Conservation (phyloP, 2,329 filamentous ascomycete species). For the Colletotrichum lentis region DNA sequence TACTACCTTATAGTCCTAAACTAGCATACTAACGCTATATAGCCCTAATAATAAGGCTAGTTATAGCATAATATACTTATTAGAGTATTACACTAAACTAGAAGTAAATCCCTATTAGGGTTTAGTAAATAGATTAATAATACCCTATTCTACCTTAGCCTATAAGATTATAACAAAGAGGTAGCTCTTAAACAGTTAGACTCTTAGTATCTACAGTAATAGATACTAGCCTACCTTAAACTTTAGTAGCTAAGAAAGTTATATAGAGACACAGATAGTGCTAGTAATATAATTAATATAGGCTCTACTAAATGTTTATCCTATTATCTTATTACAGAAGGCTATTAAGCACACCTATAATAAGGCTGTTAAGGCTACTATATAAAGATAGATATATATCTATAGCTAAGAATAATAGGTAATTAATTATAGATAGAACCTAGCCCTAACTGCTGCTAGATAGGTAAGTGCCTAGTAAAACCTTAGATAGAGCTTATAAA, state of each 20-base stretch:
- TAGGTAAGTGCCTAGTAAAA: background rate
- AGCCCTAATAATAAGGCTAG: background rate
- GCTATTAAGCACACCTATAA: background rate
- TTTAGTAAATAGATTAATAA: slow-evolving; percentile 7
- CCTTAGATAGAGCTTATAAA: slow-evolving; percentile 1
- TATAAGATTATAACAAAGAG: background rate
- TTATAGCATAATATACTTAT: background rate
- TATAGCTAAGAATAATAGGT: background rate
- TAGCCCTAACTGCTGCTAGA: too few relatives aligned
- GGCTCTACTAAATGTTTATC: background rate
- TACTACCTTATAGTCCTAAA: slow-evolving; percentile 3
- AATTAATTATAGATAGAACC: too few relatives aligned
- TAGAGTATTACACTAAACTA: background rate
- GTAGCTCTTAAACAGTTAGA: slow-evolving; percentile 1
- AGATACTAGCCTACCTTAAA: slow-evolving; percentile 7
- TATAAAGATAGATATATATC: background rate
- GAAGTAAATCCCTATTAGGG: background rate
- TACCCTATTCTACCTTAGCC: background rate
- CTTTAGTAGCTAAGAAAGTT: too few relatives aligned
- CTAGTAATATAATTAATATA: background rate
- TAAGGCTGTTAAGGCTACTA: background rate
- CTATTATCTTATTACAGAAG: background rate
- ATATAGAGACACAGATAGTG: too few relatives aligned
- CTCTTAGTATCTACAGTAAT: background rate
- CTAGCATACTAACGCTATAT: background rate